These are phyloP conservation scores for Porodaedalea pini DNA, from an alignment of 1,284 basidiomycete genomes.

Conservation along the genomic window DNA sequence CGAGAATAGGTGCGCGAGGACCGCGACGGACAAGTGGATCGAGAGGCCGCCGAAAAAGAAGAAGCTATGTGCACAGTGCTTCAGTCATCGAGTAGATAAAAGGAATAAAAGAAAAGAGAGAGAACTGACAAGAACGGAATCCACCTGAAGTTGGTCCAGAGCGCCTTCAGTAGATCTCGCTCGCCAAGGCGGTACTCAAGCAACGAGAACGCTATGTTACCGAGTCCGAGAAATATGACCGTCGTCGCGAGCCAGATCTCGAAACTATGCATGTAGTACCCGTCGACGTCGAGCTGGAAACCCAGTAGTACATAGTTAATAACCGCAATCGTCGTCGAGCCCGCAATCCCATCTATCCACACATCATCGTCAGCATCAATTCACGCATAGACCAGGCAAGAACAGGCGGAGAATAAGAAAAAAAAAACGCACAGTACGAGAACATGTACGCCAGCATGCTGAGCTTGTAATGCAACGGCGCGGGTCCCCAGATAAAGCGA, in stretches of 20 bases:
- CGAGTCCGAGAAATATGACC: conserved; percentile 70
- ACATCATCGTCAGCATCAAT: too few species aligned
- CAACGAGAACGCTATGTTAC: conserved; percentile 67
- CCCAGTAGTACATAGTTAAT: conserved; percentile 74
- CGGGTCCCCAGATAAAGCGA: conserved; percentile 69
- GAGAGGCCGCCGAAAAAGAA: conserved; percentile 83
- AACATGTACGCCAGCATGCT: conserved; percentile 80
- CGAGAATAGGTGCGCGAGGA: conserved; percentile 78
- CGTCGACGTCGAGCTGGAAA: conserved; percentile 59
- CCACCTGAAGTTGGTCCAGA: conserved; percentile 70
- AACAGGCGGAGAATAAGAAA: too few species aligned
- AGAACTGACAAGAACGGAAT: conserved; percentile 71
- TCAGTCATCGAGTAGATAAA: conserved; percentile 17
- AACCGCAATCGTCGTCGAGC: conserved; percentile 57
- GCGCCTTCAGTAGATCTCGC: conserved; percentile 47
- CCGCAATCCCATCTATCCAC: conserved; percentile 75
- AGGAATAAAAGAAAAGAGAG: conserved; percentile 21
- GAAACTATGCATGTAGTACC: conserved; percentile 68
- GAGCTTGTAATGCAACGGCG: conserved; percentile 81
- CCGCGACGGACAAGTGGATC: conserved; percentile 67
- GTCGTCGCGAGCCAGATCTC: conserved; percentile 76
- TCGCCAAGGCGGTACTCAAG: conserved; percentile 75
- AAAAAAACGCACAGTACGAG: too few species aligned
- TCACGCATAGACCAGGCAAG: too few species aligned
- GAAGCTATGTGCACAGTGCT: conserved; percentile 46